Evolutionary conservation across 495 filamentous ascomycete species (phyloP).

Genomic region (Thermothielavioides terrestris): DNA sequence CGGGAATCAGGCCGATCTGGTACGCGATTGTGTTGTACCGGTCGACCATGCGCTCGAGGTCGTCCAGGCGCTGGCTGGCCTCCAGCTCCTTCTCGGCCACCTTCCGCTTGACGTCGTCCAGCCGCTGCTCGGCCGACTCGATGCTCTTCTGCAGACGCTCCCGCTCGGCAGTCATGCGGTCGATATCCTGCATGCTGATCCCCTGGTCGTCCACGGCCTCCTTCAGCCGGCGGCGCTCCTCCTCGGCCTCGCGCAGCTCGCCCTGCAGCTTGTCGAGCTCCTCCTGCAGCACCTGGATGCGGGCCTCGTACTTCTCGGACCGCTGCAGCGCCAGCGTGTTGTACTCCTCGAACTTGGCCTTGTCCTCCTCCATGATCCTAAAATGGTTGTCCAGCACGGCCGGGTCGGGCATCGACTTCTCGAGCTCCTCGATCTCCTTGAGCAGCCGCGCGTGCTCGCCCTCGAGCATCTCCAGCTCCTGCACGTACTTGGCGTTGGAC

Average conservation of each 20-base stretch:
- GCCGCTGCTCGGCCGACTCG: slow-evolving; percentile 58
- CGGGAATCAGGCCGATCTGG: slow-evolving; percentile 80
- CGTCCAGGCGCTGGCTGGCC: slow-evolving; percentile 73
- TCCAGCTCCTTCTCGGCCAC: slow-evolving; percentile 78
- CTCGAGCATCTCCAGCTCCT: slow-evolving; percentile 75
- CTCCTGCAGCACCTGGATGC: slow-evolving; percentile 66
- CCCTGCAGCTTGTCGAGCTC: slow-evolving; percentile 68
- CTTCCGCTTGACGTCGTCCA: slow-evolving; percentile 75
- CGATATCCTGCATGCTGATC: slow-evolving; percentile 92
- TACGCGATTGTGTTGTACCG: slow-evolving; percentile 90
- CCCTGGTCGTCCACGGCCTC: slow-evolving; percentile 81
- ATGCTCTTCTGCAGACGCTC: slow-evolving; percentile 82
- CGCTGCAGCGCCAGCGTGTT: slow-evolving; percentile 70
- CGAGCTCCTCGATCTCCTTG: slow-evolving; percentile 78
- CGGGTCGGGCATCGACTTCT: slow-evolving; percentile 74
- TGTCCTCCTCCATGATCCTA: slow-evolving; percentile 82
- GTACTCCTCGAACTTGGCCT: slow-evolving; percentile 85
- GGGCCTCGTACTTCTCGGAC: slow-evolving; percentile 70
- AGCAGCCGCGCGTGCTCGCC: slow-evolving; percentile 68
- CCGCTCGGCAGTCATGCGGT: slow-evolving; percentile 93
- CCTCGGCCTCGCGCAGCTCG: slow-evolving; percentile 71
- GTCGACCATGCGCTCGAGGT: slow-evolving; percentile 76
- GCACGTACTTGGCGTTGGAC: slow-evolving; percentile 67
- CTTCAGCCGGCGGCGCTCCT: slow-evolving; percentile 71
- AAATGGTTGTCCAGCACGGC: slow-evolving; percentile 74